Evolutionary conservation across 768 basidiomycete genomes (phyloP).

Genomic region (Lactarius sanguifluus): DNA sequence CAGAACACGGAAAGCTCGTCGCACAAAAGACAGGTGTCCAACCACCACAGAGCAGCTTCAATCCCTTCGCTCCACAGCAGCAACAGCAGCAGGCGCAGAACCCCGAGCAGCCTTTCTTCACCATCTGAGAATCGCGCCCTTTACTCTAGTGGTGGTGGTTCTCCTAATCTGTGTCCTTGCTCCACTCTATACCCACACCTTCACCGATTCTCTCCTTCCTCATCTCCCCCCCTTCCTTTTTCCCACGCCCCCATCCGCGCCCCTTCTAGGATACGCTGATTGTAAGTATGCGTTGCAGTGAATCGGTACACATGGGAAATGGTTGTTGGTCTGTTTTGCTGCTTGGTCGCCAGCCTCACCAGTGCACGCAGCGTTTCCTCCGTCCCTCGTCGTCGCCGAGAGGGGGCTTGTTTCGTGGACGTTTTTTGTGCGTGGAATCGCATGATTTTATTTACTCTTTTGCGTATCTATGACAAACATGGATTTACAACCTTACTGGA

Average conservation of each 20-base stretch:
- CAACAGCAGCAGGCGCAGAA: slow-evolving; percentile 51
- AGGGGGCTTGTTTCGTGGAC: not conserved
- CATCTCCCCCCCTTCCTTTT: not conserved
- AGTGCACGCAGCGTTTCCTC: not conserved
- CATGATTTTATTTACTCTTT: not conserved
- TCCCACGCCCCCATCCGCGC: not conserved
- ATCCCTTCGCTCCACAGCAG: slow-evolving; percentile 66
- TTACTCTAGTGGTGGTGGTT: not conserved
- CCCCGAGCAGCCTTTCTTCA: slow-evolving; percentile 39
- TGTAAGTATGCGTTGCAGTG: slow-evolving; percentile 14
- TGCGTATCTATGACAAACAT: not conserved
- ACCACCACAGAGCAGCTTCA: slow-evolving; percentile 42
- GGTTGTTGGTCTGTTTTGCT: not conserved
- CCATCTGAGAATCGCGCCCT: slow-evolving; percentile 29
- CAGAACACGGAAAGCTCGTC: slow-evolving; percentile 34
- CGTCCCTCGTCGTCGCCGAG: not conserved
- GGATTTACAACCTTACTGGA: not conserved
- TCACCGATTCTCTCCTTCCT: not conserved
- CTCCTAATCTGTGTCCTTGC: not conserved
- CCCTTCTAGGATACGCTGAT: not conserved
- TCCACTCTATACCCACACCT: slow-evolving; percentile 20
- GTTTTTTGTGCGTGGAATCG: not conserved
- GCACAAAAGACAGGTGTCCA: slow-evolving; percentile 38
- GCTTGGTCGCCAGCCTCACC: not conserved
- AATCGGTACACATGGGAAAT: slow-evolving; percentile 12